A percentile compares a stretch with the other conserved stretches of the same genome.
Evolutionary conservation across 164 flowering plant genomes (phyloP).

Genomic region (Berberis thunbergii): DNA sequence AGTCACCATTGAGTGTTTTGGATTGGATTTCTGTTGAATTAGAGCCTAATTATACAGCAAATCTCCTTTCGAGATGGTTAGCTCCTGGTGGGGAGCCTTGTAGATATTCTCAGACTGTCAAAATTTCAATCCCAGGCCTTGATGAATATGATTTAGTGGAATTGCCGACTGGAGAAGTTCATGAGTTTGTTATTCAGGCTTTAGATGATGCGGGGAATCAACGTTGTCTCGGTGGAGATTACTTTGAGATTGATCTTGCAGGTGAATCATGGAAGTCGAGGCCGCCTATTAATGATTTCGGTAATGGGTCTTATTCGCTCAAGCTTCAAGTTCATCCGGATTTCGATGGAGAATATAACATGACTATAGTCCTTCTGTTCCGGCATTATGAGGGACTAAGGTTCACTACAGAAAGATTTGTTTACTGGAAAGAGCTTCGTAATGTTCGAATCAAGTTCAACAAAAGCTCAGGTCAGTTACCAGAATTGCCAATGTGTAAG

Average conservation of each 20-base stretch:
- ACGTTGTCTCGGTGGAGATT: constrained; percentile 75
- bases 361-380: constrained; percentile 62
- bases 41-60: constrained; percentile 47
- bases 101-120: constrained; percentile 38
- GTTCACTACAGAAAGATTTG: constrained; percentile 51
- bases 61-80: constrained; percentile 50
- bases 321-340: constrained; percentile 80
- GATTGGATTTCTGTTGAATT: constrained; percentile 46
- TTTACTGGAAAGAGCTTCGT: constrained; percentile 38
- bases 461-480: constrained; percentile 19
- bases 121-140: constrained; percentile 37
- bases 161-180: constrained; percentile 51
- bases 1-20: neutral
- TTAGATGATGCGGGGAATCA: constrained; percentile 47
- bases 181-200: constrained; percentile 57
- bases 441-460: constrained; percentile 32
- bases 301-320: constrained; percentile 64
- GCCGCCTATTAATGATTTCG: constrained; percentile 63
- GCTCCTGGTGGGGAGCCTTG: constrained; percentile 67
- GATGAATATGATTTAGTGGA: constrained; percentile 27
- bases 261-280: constrained; percentile 86
- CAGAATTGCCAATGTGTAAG: constrained; percentile 35
- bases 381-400: constrained; percentile 75
- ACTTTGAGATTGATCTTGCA: constrained; percentile 77
- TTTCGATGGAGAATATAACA: constrained; percentile 51